Evolutionary conservation across 495 filamentous ascomycete genomes (phyloP), one percentile per base, ranked within the genome.

Genomic region (Hypoxylon perforatum): DNA sequence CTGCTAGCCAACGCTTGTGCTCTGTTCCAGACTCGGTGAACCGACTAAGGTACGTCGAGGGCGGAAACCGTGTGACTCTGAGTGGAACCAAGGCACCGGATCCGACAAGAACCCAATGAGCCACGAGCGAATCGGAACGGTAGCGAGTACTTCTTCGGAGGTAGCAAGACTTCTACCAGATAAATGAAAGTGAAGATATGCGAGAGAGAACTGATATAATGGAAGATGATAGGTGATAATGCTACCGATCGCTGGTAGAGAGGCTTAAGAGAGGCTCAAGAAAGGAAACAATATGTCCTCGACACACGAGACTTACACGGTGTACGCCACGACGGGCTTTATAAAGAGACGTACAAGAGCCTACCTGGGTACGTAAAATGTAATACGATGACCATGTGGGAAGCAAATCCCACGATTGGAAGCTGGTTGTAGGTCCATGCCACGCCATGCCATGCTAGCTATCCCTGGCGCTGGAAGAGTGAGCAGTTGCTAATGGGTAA

Each of bases 361-460:
- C 66, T 65, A 65, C 61, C 44, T 61, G n/a, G n/a, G n/a, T n/a
- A n/a, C n/a, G n/a, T n/a, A n/a, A 69, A 52, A 47, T 42, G 56
- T 51, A 60, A 60, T 69, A 61, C 56, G 14, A 22, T 54, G 44
- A 18, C 61, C 35, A 53, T 65, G 55, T 65, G 46, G 61, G 50
- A n/a, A 69, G 56, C 28, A 17, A 61, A 30, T 65, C 56, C 66
- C 61, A 65, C 52, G 66, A 69, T 65, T 52, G 66, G 66, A 65
- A 69, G 66, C 41, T 65, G 41, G 25, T 52, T 61, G 33, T 48
- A 64, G 19, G 56, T 50, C 50, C 61, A 69, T 69, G 57, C 61
- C 61, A 69, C 61, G 66, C 61, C 61, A 61, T 51, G 15, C 57
- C 66, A 60, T 65, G 46, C n/a, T 49, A 69, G 46, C n/a, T 49